Evolutionary conservation across 371 early-diverging fungal species (phyloP).

Genomic region (Mortierella sp.): DNA sequence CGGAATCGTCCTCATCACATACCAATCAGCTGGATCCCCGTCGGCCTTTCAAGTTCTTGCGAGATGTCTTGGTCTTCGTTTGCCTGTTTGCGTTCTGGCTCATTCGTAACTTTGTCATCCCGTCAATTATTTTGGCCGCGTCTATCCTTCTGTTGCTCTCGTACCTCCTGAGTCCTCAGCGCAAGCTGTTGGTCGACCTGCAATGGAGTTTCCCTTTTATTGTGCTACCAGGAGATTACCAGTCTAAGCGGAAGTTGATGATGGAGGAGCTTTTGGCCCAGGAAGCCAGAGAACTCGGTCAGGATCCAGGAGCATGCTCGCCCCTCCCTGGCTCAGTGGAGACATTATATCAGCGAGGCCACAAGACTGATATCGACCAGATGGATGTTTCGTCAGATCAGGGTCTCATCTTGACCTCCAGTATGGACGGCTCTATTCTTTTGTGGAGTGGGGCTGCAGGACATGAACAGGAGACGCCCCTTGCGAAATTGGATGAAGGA

Average conservation of each 20-base stretch:
- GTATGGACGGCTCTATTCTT: slow-evolving; percentile 46
- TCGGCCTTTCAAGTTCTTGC: slow-evolving; percentile 44
- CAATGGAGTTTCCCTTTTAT: slow-evolving; percentile 58
- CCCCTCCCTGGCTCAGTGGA: slow-evolving; percentile 50
- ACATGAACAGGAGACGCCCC: slow-evolving; percentile 19
- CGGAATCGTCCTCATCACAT: background rate
- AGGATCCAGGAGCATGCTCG: slow-evolving; percentile 25
- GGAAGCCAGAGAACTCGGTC: slow-evolving; percentile 44
- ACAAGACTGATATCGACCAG: slow-evolving; percentile 54
- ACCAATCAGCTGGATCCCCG: slow-evolving; percentile 36
- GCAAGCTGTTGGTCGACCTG: slow-evolving; percentile 51
- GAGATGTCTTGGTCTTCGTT: slow-evolving; percentile 28
- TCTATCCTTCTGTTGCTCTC: slow-evolving; percentile 51
- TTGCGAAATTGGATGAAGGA: slow-evolving; percentile 35
- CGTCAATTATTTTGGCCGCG: slow-evolving; percentile 53
- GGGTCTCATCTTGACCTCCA: slow-evolving; percentile 42
- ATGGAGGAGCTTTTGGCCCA: slow-evolving; percentile 52
- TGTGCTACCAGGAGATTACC: slow-evolving; percentile 55
- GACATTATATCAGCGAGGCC: slow-evolving; percentile 34
- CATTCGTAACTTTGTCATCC: slow-evolving; percentile 50
- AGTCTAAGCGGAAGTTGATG: slow-evolving; percentile 56
- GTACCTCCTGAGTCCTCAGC: slow-evolving; percentile 56
- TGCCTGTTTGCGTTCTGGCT: slow-evolving; percentile 52
- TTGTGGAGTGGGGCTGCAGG: slow-evolving; percentile 34
- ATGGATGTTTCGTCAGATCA: slow-evolving; percentile 36